These are phyloP conservation scores for Tetrapisispora pingtungensis DNA, from an alignment of 805 yeast genomes.

Conservation along the genomic window DNA sequence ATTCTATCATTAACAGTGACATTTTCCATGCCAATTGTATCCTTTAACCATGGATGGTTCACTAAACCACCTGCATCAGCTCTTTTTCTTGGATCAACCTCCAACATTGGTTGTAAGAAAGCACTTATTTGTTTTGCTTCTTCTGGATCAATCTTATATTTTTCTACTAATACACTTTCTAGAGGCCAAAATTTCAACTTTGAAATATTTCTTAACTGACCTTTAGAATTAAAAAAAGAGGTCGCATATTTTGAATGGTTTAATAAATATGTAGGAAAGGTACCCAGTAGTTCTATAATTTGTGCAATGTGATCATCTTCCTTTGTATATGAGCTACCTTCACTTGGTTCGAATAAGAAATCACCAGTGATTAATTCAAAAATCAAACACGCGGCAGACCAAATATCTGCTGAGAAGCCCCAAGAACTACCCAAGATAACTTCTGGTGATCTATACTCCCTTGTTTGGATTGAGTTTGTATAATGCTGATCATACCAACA, in stretches of 20 bases:
- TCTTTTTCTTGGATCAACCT: conserved; percentile 65
- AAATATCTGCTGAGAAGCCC: conserved; percentile 93
- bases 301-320: conserved; percentile 97
- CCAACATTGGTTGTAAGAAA: conserved; percentile 76
- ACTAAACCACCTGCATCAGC: conserved; percentile 96
- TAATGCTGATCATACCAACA: conserved; percentile 74
- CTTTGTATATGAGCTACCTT: conserved; percentile 64
- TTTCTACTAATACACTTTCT: conserved; percentile 69
- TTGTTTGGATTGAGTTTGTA: conserved; percentile 81
- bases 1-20: conserved; percentile 56
- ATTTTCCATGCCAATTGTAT: conserved; percentile 66
- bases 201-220: conserved; percentile 66
- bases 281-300: conserved; percentile 73
- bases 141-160: conserved; percentile 59
- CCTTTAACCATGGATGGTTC: conserved; percentile 73
- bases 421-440: conserved; percentile 69
- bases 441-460: conserved; percentile 91
- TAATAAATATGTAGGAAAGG: conserved; percentile 49
- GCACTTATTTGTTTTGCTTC: conserved; percentile 69
- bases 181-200: conserved; percentile 87
- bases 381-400: conserved; percentile 90
- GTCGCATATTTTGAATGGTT: conserved; percentile 51
- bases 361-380: conserved; percentile 93
- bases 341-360: conserved; percentile 79
- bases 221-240: conserved; percentile 55